Evolutionary conservation across 805 yeast genomes (phyloP).

Genomic region (Grigorovia jiainica): DNA sequence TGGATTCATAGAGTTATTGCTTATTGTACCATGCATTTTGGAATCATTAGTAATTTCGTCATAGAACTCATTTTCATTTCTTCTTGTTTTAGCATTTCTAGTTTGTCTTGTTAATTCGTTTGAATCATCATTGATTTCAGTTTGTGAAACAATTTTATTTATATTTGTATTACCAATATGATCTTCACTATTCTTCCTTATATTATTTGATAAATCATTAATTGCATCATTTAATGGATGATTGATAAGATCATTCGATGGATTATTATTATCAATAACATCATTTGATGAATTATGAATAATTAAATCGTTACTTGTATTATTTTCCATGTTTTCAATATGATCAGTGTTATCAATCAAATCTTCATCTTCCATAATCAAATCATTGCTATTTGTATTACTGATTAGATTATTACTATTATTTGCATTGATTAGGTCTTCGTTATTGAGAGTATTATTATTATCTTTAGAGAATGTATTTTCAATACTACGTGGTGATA

Average conservation of each 20-base stretch:
- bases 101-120: constrained; percentile 17
- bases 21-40: neutral
- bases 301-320: too few relatives aligned
- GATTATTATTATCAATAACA: neutral
- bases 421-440: neutral
- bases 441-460: neutral
- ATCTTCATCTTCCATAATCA: too few relatives aligned
- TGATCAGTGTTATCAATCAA: neutral
- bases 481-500: too few relatives aligned
- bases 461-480: neutral
- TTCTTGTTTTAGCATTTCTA: constrained; percentile 1
- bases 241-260: neutral
- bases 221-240: neutral
- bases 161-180: constrained; percentile 16
- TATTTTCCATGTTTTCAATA: neutral
- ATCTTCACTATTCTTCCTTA: constrained; percentile 15
- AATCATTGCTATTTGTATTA: too few relatives aligned
- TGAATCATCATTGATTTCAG: constrained; percentile 8
- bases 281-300: too few relatives aligned
- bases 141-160: constrained; percentile 6
- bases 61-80: neutral
- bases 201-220: neutral
- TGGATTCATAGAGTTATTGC: neutral
- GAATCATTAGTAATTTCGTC: neutral
- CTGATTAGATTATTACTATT: too few relatives aligned